Percentiles rank a stretch among this genome's conserved stretches.
These are phyloP conservation scores for Pinguiococcus pyrenoidosus DNA, from an alignment of 108 stramenopile species.

Conservation along the genomic window DNA sequence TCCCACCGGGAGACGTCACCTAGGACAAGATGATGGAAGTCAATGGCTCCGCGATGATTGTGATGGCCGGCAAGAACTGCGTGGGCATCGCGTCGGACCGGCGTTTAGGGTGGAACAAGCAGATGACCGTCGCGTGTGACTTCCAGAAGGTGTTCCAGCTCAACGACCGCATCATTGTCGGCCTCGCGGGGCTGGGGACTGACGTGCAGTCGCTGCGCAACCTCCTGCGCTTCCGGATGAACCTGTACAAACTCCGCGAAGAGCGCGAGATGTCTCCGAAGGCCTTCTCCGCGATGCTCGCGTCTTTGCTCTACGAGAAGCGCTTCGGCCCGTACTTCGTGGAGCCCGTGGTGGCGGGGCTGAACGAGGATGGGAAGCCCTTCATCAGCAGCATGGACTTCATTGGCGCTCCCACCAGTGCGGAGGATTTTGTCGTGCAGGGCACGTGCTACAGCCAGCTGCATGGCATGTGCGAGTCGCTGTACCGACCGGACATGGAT, in stretches of 20 bases:
- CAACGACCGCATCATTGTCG: constrained; percentile 75
- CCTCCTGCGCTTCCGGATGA: constrained; percentile 54
- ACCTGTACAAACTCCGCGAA: constrained; percentile 83
- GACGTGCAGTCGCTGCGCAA: constrained; percentile 79
- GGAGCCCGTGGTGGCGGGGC: constrained; percentile 90
- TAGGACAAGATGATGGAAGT: constrained; percentile 61
- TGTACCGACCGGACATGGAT: constrained; percentile 83
- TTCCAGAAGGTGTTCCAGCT: constrained; percentile 89
- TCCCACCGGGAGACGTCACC: not conserved
- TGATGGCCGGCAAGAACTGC: constrained; percentile 97
- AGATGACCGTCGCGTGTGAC: constrained; percentile 80
- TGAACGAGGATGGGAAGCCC: constrained; percentile 63
- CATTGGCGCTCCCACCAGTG: constrained; percentile 73
- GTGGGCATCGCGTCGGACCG: constrained; percentile 73
- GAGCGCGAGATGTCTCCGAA: constrained; percentile 86
- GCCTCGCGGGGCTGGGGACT: constrained; percentile 82
- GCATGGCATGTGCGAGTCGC: constrained; percentile 95
- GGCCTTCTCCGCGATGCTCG: constrained; percentile 73
- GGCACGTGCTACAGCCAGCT: constrained; percentile 93
- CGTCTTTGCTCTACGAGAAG: constrained; percentile 83
- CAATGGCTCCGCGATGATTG: constrained; percentile 93
- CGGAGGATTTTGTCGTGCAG: constrained; percentile 90
- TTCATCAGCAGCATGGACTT: constrained; percentile 90
- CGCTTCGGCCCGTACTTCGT: constrained; percentile 84
- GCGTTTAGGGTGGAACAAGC: constrained; percentile 35